Conservation (phyloP, 1,284 basidiomycete species). For the Clitocybe nebularis region DNA sequence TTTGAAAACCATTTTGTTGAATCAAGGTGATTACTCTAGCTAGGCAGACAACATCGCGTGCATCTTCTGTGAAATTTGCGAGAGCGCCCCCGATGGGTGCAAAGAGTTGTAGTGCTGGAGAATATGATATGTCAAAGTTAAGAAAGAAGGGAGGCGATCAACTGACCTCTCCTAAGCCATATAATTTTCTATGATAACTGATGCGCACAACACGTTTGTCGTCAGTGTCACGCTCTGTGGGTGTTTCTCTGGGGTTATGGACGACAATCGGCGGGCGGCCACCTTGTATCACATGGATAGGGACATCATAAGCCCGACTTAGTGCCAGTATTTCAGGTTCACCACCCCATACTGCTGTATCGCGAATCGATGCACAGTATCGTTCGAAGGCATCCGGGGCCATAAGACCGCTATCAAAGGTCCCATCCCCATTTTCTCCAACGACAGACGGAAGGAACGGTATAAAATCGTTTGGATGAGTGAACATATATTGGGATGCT, state of each 20-base stretch:
- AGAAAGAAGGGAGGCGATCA: neutral
- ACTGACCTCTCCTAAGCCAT: slow-evolving; percentile 89
- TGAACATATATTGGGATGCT: slow-evolving; percentile 81
- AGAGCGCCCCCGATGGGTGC: slow-evolving; percentile 47
- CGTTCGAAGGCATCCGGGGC: slow-evolving; percentile 60
- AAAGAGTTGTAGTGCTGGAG: slow-evolving; percentile 85
- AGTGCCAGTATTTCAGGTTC: slow-evolving; percentile 96
- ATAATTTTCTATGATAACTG: slow-evolving; percentile 90
- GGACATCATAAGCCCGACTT: slow-evolving; percentile 77
- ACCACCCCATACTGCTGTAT: slow-evolving; percentile 93
- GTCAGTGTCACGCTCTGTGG: slow-evolving; percentile 28
- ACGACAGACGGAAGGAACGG: slow-evolving; percentile 84
- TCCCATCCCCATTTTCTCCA: slow-evolving; percentile 75
- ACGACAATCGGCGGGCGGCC: slow-evolving; percentile 80
- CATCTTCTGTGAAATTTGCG: slow-evolving; percentile 32
- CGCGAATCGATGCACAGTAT: slow-evolving; percentile 80
- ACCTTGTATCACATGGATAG: slow-evolving; percentile 91
- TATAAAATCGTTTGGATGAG: slow-evolving; percentile 88
- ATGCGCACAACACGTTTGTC: slow-evolving; percentile 61
- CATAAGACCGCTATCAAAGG: slow-evolving; percentile 73
- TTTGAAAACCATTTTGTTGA: too few relatives aligned
- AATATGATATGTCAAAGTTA: neutral
- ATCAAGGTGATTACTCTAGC: too few relatives aligned
- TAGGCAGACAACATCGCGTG: slow-evolving; percentile 16
- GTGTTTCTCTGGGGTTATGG: slow-evolving; percentile 54